Conservation (phyloP, 345 rosid species). For the Bretschneidera sinensis region DNA sequence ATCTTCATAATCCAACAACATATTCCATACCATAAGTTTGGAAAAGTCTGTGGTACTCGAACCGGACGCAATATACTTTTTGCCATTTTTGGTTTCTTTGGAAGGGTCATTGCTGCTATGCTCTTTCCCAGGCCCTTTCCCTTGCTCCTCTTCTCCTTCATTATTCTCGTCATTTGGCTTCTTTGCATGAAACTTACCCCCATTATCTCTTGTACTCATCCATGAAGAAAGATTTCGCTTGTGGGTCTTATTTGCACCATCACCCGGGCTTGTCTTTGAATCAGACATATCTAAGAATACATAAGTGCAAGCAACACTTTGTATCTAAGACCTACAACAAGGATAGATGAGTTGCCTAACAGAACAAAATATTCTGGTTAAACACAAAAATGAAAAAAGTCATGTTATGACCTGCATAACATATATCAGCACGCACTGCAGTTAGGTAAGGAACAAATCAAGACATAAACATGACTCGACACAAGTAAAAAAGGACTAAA, state of each 20-base stretch:
- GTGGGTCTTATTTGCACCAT: slow-evolving; percentile 27
- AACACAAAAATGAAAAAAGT: background rate
- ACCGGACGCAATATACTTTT: slow-evolving; percentile 16
- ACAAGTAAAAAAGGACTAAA: too few species aligned
- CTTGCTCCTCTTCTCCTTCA: slow-evolving; percentile 18
- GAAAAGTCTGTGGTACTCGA: slow-evolving; percentile 30
- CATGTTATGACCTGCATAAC: background rate
- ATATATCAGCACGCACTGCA: background rate
- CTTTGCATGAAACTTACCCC: slow-evolving; percentile 22
- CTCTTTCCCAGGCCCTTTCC: slow-evolving; percentile 11
- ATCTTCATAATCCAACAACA: slow-evolving; percentile 8
- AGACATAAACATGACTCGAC: too few species aligned
- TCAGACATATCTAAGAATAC: slow-evolving; percentile 29
- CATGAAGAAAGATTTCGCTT: slow-evolving; percentile 78
- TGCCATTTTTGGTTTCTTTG: slow-evolving; percentile 4
- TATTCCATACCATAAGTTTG: slow-evolving; percentile 52
- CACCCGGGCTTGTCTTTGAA: slow-evolving; percentile 24
- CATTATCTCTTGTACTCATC: slow-evolving; percentile 52
- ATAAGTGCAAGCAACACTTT: background rate
- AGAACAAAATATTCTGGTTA: background rate
- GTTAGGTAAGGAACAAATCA: background rate
- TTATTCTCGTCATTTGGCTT: slow-evolving; percentile 21
- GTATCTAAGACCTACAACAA: background rate
- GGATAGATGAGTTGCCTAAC: background rate
- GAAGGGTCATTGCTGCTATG: slow-evolving; percentile 4